Evolutionary conservation across 805 yeast genomes (phyloP).

Genomic region (Cephaloascus fragrans): DNA sequence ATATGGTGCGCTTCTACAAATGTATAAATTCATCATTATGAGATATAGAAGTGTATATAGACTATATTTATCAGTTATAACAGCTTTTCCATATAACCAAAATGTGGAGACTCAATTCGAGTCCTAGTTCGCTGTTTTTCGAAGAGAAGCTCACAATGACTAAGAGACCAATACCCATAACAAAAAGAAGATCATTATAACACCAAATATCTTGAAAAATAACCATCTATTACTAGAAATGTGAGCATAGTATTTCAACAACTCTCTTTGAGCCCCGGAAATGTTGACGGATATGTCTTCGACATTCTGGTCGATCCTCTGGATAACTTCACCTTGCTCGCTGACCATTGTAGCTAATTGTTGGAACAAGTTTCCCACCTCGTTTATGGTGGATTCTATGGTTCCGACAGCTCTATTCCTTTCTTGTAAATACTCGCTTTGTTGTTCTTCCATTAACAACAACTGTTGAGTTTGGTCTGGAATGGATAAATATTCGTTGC

Average conservation of each 20-base stretch:
- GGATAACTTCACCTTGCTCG: conserved; percentile 94
- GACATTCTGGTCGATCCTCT: conserved; percentile 89
- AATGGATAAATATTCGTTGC: conserved; percentile 46
- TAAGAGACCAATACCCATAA: conserved; percentile 73
- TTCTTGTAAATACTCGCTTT: conserved; percentile 64
- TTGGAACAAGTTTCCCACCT: conserved; percentile 88
- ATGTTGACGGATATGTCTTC: conserved; percentile 89
- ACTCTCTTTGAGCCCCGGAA: conserved; percentile 88
- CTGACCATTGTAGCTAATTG: conserved; percentile 96
- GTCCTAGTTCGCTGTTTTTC: no score
- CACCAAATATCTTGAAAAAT: conserved; percentile 81
- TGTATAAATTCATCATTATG: no score
- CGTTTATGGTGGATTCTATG: conserved; percentile 93
- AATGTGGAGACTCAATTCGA: no score
- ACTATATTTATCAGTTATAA: no score
- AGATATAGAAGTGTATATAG: no score
- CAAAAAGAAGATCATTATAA: conserved; percentile 66
- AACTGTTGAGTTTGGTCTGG: conserved; percentile 84
- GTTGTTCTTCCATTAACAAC: conserved; percentile 78
- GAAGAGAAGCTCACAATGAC: no score
- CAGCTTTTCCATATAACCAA: no score
- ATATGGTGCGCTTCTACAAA: no score
- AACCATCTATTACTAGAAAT: conserved; percentile 90
- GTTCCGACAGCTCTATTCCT: conserved; percentile 90
- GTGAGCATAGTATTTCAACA: conserved; percentile 79